phyloP scores from a whole-genome alignment of 73 alveolate species.

The Paramecium sexaurelia region DNA sequence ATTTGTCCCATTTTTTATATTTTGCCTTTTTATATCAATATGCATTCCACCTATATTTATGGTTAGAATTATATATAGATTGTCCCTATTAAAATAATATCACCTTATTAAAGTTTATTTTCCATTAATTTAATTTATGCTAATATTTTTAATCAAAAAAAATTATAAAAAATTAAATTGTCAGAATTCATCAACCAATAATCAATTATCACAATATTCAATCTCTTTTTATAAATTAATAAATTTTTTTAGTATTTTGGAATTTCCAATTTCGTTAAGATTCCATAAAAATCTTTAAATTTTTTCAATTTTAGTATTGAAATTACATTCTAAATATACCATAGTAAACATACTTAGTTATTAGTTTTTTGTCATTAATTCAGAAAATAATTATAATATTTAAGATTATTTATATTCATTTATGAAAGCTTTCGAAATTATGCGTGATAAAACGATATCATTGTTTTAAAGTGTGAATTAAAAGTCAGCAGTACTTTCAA shows the following conservation, averaged over 20 bases:
- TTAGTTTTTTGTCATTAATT: too few species aligned
- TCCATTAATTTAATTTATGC: background rate
- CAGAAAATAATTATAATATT: background rate
- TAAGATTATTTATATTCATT: background rate
- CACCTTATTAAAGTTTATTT: background rate
- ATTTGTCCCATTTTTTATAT: background rate
- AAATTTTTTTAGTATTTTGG: background rate
- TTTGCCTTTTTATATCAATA: background rate
- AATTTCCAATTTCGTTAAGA: background rate
- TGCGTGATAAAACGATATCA: background rate
- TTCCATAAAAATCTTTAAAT: too few species aligned
- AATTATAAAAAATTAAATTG: background rate
- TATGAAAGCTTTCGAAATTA: background rate
- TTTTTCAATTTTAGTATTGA: too few species aligned
- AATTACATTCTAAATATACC: too few species aligned
- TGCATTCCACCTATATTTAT: background rate
- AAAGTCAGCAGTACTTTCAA: background rate
- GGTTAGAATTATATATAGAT: background rate
- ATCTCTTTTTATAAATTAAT: background rate
- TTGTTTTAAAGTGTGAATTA: background rate
- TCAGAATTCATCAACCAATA: background rate
- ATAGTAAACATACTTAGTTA: too few species aligned
- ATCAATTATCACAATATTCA: background rate
- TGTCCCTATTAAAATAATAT: background rate
- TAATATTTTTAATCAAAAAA: background rate